A percentile compares a stretch with the other conserved stretches of the same genome.
phyloP scores from a whole-genome alignment of 768 basidiomycete species.

The Mycena leptocephala region DNA sequence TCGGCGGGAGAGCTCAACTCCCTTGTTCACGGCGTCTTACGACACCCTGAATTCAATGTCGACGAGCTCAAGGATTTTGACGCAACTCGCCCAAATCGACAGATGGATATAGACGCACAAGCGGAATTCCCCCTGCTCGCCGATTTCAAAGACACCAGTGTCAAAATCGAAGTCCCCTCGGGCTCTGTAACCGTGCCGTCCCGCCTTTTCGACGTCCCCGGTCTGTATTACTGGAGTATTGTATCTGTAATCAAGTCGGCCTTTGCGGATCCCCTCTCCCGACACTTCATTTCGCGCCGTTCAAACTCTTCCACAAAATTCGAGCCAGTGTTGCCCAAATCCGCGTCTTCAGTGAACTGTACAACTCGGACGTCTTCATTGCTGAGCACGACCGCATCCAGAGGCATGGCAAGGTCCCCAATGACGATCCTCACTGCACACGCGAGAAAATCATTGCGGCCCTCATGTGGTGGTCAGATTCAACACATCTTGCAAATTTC shows the following conservation, averaged over 20 bases:
- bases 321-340: neutral
- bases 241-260: slow-evolving; percentile 41
- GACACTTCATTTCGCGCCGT: slow-evolving; percentile 46
- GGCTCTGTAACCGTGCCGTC: slow-evolving; percentile 35
- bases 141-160: slow-evolving; percentile 32
- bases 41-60: slow-evolving; percentile 29
- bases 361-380: slow-evolving; percentile 40
- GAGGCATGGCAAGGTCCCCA: slow-evolving; percentile 34
- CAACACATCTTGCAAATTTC: slow-evolving; percentile 49
- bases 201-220: slow-evolving; percentile 38
- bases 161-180: slow-evolving; percentile 49
- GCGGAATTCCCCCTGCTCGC: slow-evolving; percentile 20
- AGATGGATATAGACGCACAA: slow-evolving; percentile 22
- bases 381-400: slow-evolving; percentile 37
- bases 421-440: slow-evolving; percentile 31
- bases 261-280: slow-evolving; percentile 34
- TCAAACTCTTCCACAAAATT: slow-evolving; percentile 38
- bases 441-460: slow-evolving; percentile 41
- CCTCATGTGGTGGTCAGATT: slow-evolving; percentile 50
- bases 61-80: slow-evolving; percentile 27
- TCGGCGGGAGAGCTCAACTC: slow-evolving; percentile 28
- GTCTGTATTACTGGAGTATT: slow-evolving; percentile 44
- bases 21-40: slow-evolving; percentile 34
- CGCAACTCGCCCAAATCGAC: slow-evolving; percentile 35
- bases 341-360: slow-evolving; percentile 35